Percentiles rank a stretch among this genome's conserved stretches.
These are phyloP conservation scores for Annulohypoxylon truncatum DNA, from an alignment of 2,329 filamentous ascomycete species.

Conservation along the genomic window DNA sequence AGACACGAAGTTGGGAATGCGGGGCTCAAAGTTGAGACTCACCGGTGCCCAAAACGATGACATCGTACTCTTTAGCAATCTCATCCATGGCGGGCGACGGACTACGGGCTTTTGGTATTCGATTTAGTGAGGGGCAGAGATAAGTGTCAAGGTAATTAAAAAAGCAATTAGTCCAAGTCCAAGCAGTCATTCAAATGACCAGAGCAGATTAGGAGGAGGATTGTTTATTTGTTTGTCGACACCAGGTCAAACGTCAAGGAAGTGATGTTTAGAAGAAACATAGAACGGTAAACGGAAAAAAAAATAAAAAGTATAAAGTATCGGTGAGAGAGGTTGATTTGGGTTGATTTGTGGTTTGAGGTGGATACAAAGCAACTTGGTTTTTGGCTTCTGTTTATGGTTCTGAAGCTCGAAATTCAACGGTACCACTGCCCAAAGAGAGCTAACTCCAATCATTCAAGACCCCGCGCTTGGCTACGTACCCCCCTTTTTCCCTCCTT, in stretches of 20 bases:
- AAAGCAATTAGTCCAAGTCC: neutral
- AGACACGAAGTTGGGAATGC: slow-evolving; percentile 39
- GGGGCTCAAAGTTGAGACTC: slow-evolving; percentile 53
- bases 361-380: slow-evolving; percentile 45
- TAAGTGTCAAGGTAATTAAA: slow-evolving; percentile 12
- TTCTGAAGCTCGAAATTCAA: slow-evolving; percentile 45
- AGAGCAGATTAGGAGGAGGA: slow-evolving; percentile 22
- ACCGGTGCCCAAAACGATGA: slow-evolving; percentile 98
- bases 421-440: slow-evolving; percentile 36
- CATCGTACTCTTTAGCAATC: slow-evolving; percentile 98
- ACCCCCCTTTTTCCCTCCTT: slow-evolving; percentile 8
- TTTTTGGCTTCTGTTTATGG: slow-evolving; percentile 34
- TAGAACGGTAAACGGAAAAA: slow-evolving; percentile 9
- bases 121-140: slow-evolving; percentile 37
- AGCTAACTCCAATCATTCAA: slow-evolving; percentile 35
- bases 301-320: slow-evolving; percentile 42
- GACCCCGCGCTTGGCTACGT: slow-evolving; percentile 37
- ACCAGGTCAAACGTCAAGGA: slow-evolving; percentile 42
- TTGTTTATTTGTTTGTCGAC: slow-evolving; percentile 30
- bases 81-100: slow-evolving; percentile 81
- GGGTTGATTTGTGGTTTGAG: slow-evolving; percentile 16
- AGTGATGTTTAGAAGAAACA: slow-evolving; percentile 18
- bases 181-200: neutral
- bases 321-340: slow-evolving; percentile 48
- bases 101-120: slow-evolving; percentile 39